Conservation (phyloP, 331 rosid species). For the Spiraea crenata region DNA sequence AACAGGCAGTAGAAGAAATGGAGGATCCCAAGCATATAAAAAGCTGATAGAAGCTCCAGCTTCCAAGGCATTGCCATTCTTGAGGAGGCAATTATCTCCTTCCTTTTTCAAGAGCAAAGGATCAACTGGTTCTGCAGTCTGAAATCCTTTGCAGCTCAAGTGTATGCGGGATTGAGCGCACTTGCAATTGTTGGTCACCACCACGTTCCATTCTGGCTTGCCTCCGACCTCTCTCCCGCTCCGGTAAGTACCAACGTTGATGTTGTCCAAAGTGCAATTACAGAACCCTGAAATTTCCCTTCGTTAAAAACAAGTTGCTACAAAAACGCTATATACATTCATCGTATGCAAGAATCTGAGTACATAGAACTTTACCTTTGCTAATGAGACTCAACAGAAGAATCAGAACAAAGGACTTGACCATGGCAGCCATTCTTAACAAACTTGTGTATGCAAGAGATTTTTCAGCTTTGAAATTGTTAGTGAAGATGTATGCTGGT, state of each 20-base stretch:
- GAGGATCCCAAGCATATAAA: slow-evolving; percentile 73
- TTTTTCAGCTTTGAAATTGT: not conserved
- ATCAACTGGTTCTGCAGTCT: slow-evolving; percentile 32
- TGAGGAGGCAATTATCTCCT: slow-evolving; percentile 41
- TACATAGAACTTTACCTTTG: slow-evolving; percentile 11
- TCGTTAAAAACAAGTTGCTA: no score
- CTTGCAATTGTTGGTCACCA: slow-evolving; percentile 48
- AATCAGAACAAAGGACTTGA: slow-evolving; percentile 21
- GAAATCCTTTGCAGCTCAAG: slow-evolving; percentile 48
- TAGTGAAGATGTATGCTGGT: not conserved
- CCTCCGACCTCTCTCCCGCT: slow-evolving; percentile 46
- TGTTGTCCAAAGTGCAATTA: slow-evolving; percentile 47
- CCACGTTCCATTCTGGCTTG: slow-evolving; percentile 56
- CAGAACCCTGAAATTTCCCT: slow-evolving; percentile 32
- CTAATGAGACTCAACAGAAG: slow-evolving; percentile 25
- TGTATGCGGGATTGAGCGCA: slow-evolving; percentile 44
- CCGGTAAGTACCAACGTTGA: slow-evolving; percentile 51
- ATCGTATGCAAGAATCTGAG: not conserved
- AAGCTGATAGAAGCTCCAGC: slow-evolving; percentile 34
- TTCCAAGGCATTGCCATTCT: slow-evolving; percentile 35
- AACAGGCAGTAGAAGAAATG: slow-evolving; percentile 38
- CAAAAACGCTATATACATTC: not conserved
- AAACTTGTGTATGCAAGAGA: no score
- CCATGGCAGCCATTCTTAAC: slow-evolving; percentile 7
- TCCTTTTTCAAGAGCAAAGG: slow-evolving; percentile 28